These are phyloP conservation scores for Sporothrix sp. DNA, from an alignment of 2,329 filamentous ascomycete genomes.

Conservation along the genomic window DNA sequence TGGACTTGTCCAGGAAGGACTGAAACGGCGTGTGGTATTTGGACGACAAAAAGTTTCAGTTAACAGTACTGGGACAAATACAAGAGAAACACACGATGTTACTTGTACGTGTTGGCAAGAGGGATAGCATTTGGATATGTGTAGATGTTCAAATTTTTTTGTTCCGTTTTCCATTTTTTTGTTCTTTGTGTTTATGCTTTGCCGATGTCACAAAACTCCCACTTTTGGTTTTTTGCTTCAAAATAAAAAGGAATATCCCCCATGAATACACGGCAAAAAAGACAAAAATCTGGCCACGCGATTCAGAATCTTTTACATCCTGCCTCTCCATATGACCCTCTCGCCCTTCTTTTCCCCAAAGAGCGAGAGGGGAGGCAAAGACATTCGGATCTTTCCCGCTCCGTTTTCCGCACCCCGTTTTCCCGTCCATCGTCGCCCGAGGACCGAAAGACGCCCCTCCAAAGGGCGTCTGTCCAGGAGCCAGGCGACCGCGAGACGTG, in stretches of 20 bases:
- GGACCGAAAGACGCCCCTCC: neutral
- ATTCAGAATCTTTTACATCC: neutral
- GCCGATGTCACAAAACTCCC: conserved; percentile 10
- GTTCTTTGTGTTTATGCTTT: conserved; percentile 7
- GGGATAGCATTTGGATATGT: too few relatives aligned
- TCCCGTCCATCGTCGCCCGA: neutral
- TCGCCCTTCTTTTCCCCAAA: neutral
- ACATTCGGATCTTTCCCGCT: neutral
- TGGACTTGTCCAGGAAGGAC: conserved; percentile 23
- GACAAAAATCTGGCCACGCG: conserved; percentile 5
- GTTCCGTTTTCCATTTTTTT: conserved; percentile 8
- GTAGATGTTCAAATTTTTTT: neutral
- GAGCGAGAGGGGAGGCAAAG: neutral
- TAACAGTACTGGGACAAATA: too few relatives aligned
- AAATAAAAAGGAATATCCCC: conserved; percentile 27
- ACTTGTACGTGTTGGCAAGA: too few relatives aligned
- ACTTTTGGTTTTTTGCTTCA: conserved; percentile 10
- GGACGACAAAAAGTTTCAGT: too few relatives aligned
- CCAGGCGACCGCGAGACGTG: neutral
- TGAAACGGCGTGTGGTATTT: neutral
- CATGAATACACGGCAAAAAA: conserved; percentile 24
- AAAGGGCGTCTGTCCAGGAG: neutral
- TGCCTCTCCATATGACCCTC: neutral
- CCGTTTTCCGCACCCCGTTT: neutral
- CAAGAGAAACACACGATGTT: too few relatives aligned